Evolutionary conservation across 331 rosid species (phyloP).

Genomic region (Malus hybrid): DNA sequence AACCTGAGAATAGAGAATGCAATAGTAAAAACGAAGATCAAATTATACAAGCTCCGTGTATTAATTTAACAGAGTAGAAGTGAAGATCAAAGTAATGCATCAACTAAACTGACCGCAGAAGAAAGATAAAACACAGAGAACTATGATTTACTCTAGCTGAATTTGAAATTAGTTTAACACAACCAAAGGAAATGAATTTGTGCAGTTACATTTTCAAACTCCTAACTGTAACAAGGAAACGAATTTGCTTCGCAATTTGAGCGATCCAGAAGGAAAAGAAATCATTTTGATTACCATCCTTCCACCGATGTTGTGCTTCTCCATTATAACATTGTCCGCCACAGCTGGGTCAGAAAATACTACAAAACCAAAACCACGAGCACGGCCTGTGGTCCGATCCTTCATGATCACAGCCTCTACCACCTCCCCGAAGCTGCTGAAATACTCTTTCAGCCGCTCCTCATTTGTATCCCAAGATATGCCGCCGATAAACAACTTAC

Average conservation of each 20-base stretch:
- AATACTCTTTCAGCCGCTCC: slow-evolving; percentile 83
- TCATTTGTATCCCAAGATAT: slow-evolving; percentile 94
- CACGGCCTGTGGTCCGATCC: slow-evolving; percentile 92
- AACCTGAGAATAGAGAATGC: slow-evolving; percentile 19
- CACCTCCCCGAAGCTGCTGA: slow-evolving; percentile 70
- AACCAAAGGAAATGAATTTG: slow-evolving; percentile 13
- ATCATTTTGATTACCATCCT: slow-evolving; percentile 52
- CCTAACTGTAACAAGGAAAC: slow-evolving; percentile 3
- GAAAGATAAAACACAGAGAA: neutral
- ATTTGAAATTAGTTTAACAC: slow-evolving; percentile 15
- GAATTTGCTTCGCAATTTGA: neutral
- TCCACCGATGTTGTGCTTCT: slow-evolving; percentile 86
- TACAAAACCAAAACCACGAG: slow-evolving; percentile 84
- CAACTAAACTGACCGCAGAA: neutral
- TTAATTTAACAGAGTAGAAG: neutral
- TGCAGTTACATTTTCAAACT: slow-evolving; percentile 11
- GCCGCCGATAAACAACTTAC: slow-evolving; percentile 79
- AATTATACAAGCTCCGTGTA: neutral
- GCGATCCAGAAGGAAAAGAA: neutral
- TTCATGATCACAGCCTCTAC: slow-evolving; percentile 91
- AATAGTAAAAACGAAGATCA: neutral
- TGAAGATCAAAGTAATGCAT: neutral
- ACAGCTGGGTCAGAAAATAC: slow-evolving; percentile 67
- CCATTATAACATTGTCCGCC: slow-evolving; percentile 64
- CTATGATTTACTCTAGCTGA: slow-evolving; percentile 3